Conservation (phyloP, 2,329 filamentous ascomycete species). For the Aureobasidium pullulans region DNA sequence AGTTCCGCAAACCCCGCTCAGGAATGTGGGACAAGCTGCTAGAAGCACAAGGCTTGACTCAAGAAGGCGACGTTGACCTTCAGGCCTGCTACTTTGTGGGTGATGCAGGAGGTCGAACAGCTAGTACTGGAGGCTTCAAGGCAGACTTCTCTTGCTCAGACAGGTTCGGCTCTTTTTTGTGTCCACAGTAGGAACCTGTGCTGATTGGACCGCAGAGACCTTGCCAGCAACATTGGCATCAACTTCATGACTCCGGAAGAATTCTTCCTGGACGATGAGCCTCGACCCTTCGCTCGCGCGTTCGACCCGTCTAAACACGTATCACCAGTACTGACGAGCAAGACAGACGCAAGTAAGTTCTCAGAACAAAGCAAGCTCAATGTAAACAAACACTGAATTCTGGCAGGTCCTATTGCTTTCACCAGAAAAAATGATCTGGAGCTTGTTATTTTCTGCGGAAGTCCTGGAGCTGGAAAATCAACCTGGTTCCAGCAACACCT, state of each 20-base stretch:
- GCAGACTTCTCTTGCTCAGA: constrained; percentile 56
- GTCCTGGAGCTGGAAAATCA: constrained; percentile 84
- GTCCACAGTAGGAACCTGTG: neutral
- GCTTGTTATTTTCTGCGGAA: constrained; percentile 78
- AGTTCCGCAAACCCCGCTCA: constrained; percentile 74
- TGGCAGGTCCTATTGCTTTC: constrained; percentile 29
- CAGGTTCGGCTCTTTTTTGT: constrained; percentile 34
- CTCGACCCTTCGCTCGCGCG: constrained; percentile 57
- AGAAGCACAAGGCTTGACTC: constrained; percentile 39
- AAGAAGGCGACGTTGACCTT: constrained; percentile 55
- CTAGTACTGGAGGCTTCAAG: constrained; percentile 30
- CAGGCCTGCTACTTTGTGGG: constrained; percentile 76
- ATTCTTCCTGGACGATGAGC: constrained; percentile 66
- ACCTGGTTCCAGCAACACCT: constrained; percentile 79
- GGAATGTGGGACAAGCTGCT: constrained; percentile 80
- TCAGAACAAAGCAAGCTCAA: neutral
- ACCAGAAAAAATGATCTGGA: constrained; percentile 61
- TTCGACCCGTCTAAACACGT: constrained; percentile 64
- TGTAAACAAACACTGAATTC: constrained; percentile 15
- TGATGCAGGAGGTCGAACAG: constrained; percentile 61
- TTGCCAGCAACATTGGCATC: constrained; percentile 79
- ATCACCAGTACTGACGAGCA: constrained; percentile 18
- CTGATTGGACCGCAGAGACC: constrained; percentile 50
- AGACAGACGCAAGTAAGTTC: constrained; percentile 30
- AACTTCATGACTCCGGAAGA: constrained; percentile 82